phyloP scores from a whole-genome alignment of 495 filamentous ascomycete species.

The Penicillium daleae region DNA sequence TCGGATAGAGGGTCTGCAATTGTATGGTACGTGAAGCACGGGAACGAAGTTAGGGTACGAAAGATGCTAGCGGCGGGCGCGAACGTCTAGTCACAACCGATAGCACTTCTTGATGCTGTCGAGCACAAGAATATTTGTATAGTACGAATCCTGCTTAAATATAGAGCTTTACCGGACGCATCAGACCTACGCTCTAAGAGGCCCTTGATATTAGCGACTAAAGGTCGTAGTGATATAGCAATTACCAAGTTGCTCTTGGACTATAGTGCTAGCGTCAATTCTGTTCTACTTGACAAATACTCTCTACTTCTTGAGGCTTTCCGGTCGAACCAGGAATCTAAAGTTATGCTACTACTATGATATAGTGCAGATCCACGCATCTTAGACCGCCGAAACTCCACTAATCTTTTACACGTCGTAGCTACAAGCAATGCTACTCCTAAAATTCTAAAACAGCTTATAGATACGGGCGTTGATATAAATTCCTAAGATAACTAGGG shows the following conservation, averaged over 20 bases:
- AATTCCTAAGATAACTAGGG: too few relatives aligned
- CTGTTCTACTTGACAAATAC: constrained; percentile 7
- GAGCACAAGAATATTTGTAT: background rate
- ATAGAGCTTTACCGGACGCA: constrained; percentile 12
- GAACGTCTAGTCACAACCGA: constrained; percentile 8
- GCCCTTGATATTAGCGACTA: constrained; percentile 11
- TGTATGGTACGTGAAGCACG: constrained; percentile 17
- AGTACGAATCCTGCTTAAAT: constrained; percentile 11
- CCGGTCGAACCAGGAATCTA: constrained; percentile 9
- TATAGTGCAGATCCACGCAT: constrained; percentile 1
- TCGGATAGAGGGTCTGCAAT: constrained; percentile 15
- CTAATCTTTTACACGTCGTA: constrained; percentile 8
- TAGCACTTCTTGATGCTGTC: constrained; percentile 11
- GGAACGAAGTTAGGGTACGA: constrained; percentile 10
- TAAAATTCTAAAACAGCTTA: too few relatives aligned
- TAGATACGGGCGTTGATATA: too few relatives aligned
- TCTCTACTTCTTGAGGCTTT: constrained; percentile 6
- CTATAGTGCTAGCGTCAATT: constrained; percentile 3
- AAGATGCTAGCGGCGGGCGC: constrained; percentile 14
- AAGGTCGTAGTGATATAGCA: background rate
- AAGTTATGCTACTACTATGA: constrained; percentile 10
- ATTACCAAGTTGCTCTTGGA: constrained; percentile 17
- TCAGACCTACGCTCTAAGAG: constrained; percentile 9
- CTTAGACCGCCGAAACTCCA: constrained; percentile 4
- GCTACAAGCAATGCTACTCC: too few relatives aligned